Percentiles rank a stretch among this genome's conserved stretches.
phyloP scores from a whole-genome alignment of 2,329 filamentous ascomycete genomes.

The Penicillium frequentans region DNA sequence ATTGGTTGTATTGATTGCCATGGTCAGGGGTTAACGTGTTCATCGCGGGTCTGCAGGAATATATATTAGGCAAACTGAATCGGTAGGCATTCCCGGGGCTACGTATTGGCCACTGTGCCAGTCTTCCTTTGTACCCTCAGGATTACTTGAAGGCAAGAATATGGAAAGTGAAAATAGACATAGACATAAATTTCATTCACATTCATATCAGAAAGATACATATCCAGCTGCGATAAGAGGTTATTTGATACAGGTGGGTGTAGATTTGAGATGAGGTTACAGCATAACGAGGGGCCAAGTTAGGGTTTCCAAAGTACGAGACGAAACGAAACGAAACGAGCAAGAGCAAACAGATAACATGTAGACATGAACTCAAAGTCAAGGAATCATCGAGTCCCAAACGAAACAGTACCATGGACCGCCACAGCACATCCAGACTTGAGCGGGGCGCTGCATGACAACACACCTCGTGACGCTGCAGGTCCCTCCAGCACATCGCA shows the following conservation, averaged over 20 bases:
- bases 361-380: slow-evolving; percentile 4
- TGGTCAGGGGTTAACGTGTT: background rate
- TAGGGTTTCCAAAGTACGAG: background rate
- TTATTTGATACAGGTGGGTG: background rate
- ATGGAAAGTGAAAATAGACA: background rate
- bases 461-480: slow-evolving; percentile 16
- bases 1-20: background rate
- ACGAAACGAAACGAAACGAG: background rate
- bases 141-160: background rate
- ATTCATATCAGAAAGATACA: background rate
- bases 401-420: slow-evolving; percentile 2
- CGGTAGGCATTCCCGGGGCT: background rate
- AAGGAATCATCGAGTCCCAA: slow-evolving; percentile 9
- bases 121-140: background rate
- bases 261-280: background rate
- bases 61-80: background rate
- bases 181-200: background rate
- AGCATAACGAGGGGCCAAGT: background rate
- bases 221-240: background rate
- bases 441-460: slow-evolving; percentile 9
- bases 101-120: background rate
- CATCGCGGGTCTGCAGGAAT: background rate
- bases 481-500: slow-evolving; percentile 1
- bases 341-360: background rate
- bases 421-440: background rate